phyloP scores from a whole-genome alignment of 2,329 filamentous ascomycete species.

The Aspergillus sp. region DNA sequence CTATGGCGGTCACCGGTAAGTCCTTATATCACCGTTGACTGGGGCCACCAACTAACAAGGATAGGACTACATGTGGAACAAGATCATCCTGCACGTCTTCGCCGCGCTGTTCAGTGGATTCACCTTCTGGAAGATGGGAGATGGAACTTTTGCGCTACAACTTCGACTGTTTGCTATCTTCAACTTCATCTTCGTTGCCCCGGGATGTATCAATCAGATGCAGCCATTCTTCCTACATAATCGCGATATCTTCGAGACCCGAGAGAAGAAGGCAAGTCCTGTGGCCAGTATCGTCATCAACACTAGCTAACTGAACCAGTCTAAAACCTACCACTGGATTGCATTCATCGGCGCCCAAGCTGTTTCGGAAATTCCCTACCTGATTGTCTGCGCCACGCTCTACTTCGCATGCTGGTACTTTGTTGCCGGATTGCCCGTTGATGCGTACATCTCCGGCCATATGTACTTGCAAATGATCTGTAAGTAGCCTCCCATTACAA shows the following conservation, averaged over 20 bases:
- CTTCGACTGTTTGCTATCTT: conserved; percentile 62
- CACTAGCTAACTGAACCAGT: conserved; percentile 27
- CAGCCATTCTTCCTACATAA: conserved; percentile 61
- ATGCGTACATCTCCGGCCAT: conserved; percentile 37
- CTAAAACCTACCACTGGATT: conserved; percentile 63
- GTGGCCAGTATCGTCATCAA: rapidly evolving
- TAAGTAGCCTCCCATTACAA: conserved; percentile 17
- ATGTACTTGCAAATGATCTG: conserved; percentile 45
- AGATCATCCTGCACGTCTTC: conserved; percentile 55
- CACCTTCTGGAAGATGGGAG: conserved; percentile 62
- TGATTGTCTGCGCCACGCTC: conserved; percentile 48
- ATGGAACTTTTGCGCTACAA: conserved; percentile 55
- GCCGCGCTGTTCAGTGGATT: conserved; percentile 63
- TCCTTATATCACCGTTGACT: background rate
- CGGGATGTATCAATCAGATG: conserved; percentile 60
- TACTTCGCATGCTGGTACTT: conserved; percentile 62
- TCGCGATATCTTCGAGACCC: conserved; percentile 59
- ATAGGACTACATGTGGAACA: conserved; percentile 50
- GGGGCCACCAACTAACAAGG: background rate
- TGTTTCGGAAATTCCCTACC: conserved; percentile 51
- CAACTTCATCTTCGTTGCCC: conserved; percentile 65
- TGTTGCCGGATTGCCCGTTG: conserved; percentile 51
- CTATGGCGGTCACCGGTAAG: conserved; percentile 39
- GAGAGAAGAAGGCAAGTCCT: conserved; percentile 56
- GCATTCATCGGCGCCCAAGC: conserved; percentile 59